phyloP scores from a whole-genome alignment of 2,329 filamentous ascomycete species.

The Fusarium algeriense region DNA sequence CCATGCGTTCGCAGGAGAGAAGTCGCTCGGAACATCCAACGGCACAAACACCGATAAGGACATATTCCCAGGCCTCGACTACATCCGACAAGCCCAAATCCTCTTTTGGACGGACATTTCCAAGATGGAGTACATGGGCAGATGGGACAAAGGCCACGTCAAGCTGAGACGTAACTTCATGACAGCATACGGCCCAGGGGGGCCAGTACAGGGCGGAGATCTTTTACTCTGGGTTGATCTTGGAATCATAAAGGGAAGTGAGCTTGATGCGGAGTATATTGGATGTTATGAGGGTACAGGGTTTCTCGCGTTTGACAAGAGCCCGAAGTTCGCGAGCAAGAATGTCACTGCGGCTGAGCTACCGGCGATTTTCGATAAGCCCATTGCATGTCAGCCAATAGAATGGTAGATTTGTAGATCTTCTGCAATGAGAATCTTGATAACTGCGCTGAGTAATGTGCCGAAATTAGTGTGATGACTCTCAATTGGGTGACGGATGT shows the following conservation, averaged over 20 bases:
- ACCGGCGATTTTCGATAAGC: background rate
- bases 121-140: constrained; percentile 34
- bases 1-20: constrained; percentile 4
- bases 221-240: constrained; percentile 37
- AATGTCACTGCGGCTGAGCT: background rate
- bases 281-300: constrained; percentile 33
- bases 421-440: background rate
- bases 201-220: constrained; percentile 15
- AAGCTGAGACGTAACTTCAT: constrained; percentile 27
- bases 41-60: background rate
- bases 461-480: background rate
- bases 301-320: constrained; percentile 38
- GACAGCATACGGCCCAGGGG: constrained; percentile 22
- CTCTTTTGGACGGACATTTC: constrained; percentile 32
- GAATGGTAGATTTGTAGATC: background rate
- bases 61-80: constrained; percentile 14
- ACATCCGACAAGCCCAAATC: constrained; percentile 24
- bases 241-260: constrained; percentile 25
- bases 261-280: constrained; percentile 35
- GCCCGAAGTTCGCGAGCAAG: constrained; percentile 7
- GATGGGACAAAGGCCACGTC: constrained; percentile 35
- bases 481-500: background rate
- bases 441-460: background rate
- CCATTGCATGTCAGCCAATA: background rate
- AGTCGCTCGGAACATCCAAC: background rate